A percentile compares a stretch with the other conserved stretches of the same genome.
Evolutionary conservation across 345 rosid species (phyloP).

Genomic region (Sonneratia alba): DNA sequence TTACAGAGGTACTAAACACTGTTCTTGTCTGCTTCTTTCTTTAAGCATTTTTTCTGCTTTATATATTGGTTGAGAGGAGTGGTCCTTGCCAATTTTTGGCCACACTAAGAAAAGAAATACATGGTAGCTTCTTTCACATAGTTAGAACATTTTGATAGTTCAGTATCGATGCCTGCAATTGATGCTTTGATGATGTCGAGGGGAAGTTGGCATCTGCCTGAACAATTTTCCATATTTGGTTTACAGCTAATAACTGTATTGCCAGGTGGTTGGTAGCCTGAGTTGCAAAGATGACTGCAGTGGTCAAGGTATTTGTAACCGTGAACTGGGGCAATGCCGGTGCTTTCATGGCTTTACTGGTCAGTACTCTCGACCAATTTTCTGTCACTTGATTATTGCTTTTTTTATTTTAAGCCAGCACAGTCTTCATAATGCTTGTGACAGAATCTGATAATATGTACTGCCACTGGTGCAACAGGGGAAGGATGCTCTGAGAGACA

Average conservation of each 20-base stretch:
- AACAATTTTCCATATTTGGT: background rate
- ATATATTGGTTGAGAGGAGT: background rate
- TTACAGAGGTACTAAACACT: constrained; percentile 42
- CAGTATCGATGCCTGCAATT: too few species aligned
- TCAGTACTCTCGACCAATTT: constrained; percentile 16
- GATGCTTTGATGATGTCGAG: too few species aligned
- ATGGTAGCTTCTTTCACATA: background rate
- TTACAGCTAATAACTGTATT: constrained; percentile 8
- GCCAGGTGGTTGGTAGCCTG: constrained; percentile 65
- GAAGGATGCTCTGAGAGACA: constrained; percentile 62
- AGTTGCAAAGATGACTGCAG: constrained; percentile 60
- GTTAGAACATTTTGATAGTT: too few species aligned
- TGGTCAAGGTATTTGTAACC: constrained; percentile 86
- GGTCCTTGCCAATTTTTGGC: background rate
- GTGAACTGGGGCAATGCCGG: constrained; percentile 63
- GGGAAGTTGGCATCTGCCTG: too few species aligned
- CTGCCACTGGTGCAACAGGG: constrained; percentile 41
- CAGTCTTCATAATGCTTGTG: background rate
- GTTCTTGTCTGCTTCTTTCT: too few species aligned
- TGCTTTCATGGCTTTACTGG: constrained; percentile 91
- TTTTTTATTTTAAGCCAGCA: background rate
- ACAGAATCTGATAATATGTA: background rate
- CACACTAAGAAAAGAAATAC: background rate
- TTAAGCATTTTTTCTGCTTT: background rate
- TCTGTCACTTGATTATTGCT: background rate